Evolutionary conservation across 805 yeast genomes (phyloP), one percentile per base, ranked within the genome.

Genomic region (Ogataea neopini): DNA sequence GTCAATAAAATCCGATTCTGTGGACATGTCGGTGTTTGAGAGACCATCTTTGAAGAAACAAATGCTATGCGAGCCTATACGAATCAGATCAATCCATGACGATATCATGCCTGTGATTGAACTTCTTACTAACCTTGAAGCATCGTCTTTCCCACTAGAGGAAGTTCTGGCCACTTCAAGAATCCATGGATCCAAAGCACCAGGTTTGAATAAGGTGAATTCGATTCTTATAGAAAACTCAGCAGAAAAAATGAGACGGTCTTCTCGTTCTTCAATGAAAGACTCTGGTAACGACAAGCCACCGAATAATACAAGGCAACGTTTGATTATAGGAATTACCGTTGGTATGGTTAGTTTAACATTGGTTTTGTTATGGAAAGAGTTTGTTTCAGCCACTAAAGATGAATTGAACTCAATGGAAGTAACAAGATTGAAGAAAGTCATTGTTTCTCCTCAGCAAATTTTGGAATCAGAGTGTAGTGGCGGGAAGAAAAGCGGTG

Each of bases 21-120:
- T 22, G 20, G 43, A 43, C 23, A 36, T 37, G 18, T 36, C 40
- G 11, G 23, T 52, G 4, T 45, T 54, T 40, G 39, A 51, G 36
- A 51, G 50, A 43, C 25, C 51, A 17, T 20, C 54, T 14, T 36
- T 56, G 9, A 48, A 50, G 42, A 46, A 51, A 11, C 44, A 61
- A 51, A 58, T 59, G 62, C 52, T 69, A n/a, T 67, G 72, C 48
- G 59, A 66, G 33, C 71, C 72, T 1, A 51, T 68, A 6, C 40
- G 37, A 28, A 44, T 68, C 38, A 51, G 54, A 29, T 56, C 67
- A 1, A 43, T 64, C 4, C 49, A 61, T 34, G 64, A 63, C 47
- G 69, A 68, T 41, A 48, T 69, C 30, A 60, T 67, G 55, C 48
- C 48, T 1, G 52, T 68, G 44, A 64, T 68, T 43, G 65, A 67